Evolutionary conservation across 441 rosid genomes (phyloP).

Genomic region (Jatropha multifida): DNA sequence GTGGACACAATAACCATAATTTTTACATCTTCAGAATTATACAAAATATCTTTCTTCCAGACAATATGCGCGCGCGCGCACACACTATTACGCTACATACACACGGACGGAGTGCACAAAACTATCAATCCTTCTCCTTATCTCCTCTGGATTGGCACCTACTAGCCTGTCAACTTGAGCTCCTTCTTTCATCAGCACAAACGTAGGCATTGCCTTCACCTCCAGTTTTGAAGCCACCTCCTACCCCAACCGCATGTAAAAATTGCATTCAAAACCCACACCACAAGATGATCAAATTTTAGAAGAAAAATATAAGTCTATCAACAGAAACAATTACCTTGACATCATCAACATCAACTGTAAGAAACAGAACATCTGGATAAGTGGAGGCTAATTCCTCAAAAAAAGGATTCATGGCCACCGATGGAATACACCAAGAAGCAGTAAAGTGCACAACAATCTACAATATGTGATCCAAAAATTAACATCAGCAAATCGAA

Average conservation of each 20-base stretch:
- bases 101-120: constrained; percentile 54
- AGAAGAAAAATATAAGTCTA: neutral
- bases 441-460: constrained; percentile 84
- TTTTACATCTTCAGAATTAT: constrained; percentile 6
- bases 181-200: constrained; percentile 69
- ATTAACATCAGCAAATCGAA: neutral
- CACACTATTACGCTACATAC: constrained; percentile 29
- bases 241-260: constrained; percentile 33
- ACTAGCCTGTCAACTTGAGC: constrained; percentile 63
- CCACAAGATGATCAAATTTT: neutral
- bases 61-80: neutral
- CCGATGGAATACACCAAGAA: constrained; percentile 91
- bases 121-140: constrained; percentile 66
- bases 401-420: constrained; percentile 76
- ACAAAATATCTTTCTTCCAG: neutral
- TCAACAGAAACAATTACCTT: constrained; percentile 42
- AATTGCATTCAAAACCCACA: neutral
- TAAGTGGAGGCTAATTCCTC: constrained; percentile 64
- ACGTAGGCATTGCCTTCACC: constrained; percentile 94
- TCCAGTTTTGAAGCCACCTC: constrained; percentile 66
- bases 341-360: constrained; percentile 87
- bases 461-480: constrained; percentile 34
- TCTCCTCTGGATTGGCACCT: constrained; percentile 90
- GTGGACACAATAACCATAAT: constrained; percentile 18
- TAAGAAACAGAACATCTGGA: constrained; percentile 74